Conservation (phyloP, 202 grass and related monocot species). For the Thinopyrum obtusiflorum region DNA sequence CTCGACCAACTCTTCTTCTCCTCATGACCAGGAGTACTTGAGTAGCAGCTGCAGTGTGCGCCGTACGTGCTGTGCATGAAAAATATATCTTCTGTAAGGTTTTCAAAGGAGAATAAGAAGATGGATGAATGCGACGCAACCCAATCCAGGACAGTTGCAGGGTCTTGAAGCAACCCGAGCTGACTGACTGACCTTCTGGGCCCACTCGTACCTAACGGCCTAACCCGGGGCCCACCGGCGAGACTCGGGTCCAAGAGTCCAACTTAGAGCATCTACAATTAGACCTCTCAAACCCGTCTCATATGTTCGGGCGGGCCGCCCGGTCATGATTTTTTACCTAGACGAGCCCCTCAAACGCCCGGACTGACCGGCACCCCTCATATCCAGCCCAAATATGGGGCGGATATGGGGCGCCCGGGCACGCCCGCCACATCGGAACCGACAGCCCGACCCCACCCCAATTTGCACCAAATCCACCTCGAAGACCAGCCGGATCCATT, state of each 20-base stretch:
- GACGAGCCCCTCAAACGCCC: too few relatives aligned
- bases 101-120: too few relatives aligned
- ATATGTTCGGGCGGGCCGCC: too few relatives aligned
- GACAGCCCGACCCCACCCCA: too few relatives aligned
- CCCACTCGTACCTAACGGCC: neutral
- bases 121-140: neutral
- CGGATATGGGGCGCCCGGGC: too few relatives aligned
- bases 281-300: too few relatives aligned
- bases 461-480: too few relatives aligned
- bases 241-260: constrained; percentile 19
- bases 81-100: neutral
- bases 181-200: neutral
- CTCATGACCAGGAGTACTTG: neutral
- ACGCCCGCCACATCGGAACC: too few relatives aligned
- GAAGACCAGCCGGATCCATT: too few relatives aligned
- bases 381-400: too few relatives aligned
- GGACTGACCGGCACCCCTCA: too few relatives aligned
- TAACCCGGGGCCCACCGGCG: neutral
- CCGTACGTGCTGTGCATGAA: neutral
- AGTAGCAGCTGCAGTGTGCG: neutral
- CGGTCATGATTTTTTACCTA: too few relatives aligned
- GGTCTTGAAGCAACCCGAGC: neutral
- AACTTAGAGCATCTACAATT: neutral
- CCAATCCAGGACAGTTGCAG: neutral
- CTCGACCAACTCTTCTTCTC: neutral